phyloP scores from a whole-genome alignment of 2,329 filamentous ascomycete species.

The Graphilbum sp. region DNA sequence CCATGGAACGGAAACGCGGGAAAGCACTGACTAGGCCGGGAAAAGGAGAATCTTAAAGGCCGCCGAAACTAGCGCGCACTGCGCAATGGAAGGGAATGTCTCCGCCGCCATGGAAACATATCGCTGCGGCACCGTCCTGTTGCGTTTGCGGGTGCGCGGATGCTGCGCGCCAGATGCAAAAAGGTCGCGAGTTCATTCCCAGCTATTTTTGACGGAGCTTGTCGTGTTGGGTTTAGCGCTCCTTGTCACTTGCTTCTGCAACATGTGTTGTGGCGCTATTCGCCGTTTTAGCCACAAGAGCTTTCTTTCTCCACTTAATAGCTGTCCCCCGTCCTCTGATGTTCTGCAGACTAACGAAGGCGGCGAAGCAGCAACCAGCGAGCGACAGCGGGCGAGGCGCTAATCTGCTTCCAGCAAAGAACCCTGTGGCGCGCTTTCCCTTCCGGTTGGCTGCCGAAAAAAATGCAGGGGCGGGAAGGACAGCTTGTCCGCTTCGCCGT shows the following conservation, averaged over 20 bases:
- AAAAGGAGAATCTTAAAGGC: conserved; percentile 86
- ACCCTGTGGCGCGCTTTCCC: neutral
- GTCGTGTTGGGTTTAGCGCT: neutral
- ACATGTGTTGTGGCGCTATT: neutral
- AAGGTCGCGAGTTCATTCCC: neutral
- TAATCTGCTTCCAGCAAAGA: neutral
- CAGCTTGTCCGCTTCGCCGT: neutral
- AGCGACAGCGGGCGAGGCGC: no score
- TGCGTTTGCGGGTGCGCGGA: no score
- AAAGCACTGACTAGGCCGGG: conserved; percentile 67
- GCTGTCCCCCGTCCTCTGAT: no score
- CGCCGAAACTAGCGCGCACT: conserved; percentile 72
- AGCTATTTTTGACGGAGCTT: neutral
- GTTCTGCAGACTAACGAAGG: neutral
- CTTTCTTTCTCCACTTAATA: no score
- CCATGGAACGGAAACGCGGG: no score
- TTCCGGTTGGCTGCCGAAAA: neutral
- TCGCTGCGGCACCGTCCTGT: neutral
- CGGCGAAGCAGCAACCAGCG: no score
- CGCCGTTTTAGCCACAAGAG: neutral
- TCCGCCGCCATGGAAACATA: conserved; percentile 46
- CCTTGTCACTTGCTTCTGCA: neutral
- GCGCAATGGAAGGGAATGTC: conserved; percentile 69
- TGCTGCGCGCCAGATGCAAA: no score
- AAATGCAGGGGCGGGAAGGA: neutral